Percentiles rank a stretch among this genome's conserved stretches.
These are phyloP conservation scores for Wilhelminamyces savonicus DNA, from an alignment of 805 yeast genomes.

Conservation along the genomic window DNA sequence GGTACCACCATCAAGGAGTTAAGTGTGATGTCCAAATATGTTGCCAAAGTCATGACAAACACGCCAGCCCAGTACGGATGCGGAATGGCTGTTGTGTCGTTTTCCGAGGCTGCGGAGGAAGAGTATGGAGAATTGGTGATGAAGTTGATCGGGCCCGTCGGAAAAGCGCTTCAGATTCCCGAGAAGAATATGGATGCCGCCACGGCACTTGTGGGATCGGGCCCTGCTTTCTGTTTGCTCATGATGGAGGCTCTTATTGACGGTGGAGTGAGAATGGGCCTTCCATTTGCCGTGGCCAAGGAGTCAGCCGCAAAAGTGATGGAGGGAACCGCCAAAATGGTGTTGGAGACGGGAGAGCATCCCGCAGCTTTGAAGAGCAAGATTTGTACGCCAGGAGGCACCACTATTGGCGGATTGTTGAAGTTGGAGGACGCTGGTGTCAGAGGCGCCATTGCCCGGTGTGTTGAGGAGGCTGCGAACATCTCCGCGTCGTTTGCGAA, in stretches of 20 bases:
- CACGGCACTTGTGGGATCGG: conserved; percentile 91
- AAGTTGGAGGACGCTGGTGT: conserved; percentile 90
- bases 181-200: conserved; percentile 97
- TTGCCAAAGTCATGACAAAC: conserved; percentile 95
- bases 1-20: conserved; percentile 84
- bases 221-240: conserved; percentile 88
- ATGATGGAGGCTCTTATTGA: conserved; percentile 90
- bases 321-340: conserved; percentile 93
- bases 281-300: conserved; percentile 76
- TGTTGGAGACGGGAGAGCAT: conserved; percentile 70
- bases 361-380: conserved; percentile 84
- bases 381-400: conserved; percentile 97
- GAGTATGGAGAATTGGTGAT: conserved; percentile 41
- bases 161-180: conserved; percentile 61
- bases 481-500: conserved; percentile 54
- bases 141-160: conserved; percentile 57
- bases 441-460: conserved; percentile 80
- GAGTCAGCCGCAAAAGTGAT: conserved; percentile 88
- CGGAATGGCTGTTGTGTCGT: conserved; percentile 91
- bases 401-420: conserved; percentile 91
- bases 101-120: conserved; percentile 44
- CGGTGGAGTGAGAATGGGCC: conserved; percentile 92
- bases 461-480: conserved; percentile 86
- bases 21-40: conserved; percentile 42
- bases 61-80: conserved; percentile 91